These are phyloP conservation scores for Coemansia sp. DNA, from an alignment of 192 early-diverging fungal species.

Conservation along the genomic window DNA sequence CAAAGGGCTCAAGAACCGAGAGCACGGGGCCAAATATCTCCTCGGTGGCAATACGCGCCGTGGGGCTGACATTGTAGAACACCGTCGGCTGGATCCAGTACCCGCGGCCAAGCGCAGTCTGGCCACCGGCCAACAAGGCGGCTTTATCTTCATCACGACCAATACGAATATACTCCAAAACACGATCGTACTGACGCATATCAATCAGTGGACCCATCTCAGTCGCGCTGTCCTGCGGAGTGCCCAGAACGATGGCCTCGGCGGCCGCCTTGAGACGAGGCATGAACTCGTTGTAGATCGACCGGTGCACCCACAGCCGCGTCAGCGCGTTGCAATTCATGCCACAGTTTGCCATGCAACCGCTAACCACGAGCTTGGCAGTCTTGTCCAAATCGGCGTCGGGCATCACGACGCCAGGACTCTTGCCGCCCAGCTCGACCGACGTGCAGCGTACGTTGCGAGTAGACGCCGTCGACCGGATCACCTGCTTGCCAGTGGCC, in stretches of 20 bases:
- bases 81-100: slow-evolving; percentile 64
- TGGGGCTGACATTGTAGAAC: slow-evolving; percentile 51
- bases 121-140: slow-evolving; percentile 45
- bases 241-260: slow-evolving; percentile 24
- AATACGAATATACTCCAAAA: slow-evolving; percentile 54
- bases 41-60: slow-evolving; percentile 48
- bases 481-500: slow-evolving; percentile 54
- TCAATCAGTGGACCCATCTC: slow-evolving; percentile 58
- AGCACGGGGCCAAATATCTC: slow-evolving; percentile 66
- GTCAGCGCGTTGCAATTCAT: slow-evolving; percentile 79
- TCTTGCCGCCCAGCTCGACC: slow-evolving; percentile 64
- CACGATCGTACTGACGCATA: slow-evolving; percentile 57
- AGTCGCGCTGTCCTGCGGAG: slow-evolving; percentile 22
- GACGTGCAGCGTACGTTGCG: slow-evolving; percentile 48
- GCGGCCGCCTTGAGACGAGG: slow-evolving; percentile 52
- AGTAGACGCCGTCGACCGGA: slow-evolving; percentile 50
- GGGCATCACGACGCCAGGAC: slow-evolving; percentile 55
- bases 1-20: slow-evolving; percentile 56
- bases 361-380: slow-evolving; percentile 42
- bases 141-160: slow-evolving; percentile 26
- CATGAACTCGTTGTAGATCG: slow-evolving; percentile 65
- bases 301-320: slow-evolving; percentile 68
- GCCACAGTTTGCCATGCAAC: slow-evolving; percentile 64
- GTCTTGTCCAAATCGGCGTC: slow-evolving; percentile 56
- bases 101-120: slow-evolving; percentile 24